Evolutionary conservation across 495 filamentous ascomycete genomes (phyloP).

Genomic region (Lophiostoma macrostomum): DNA sequence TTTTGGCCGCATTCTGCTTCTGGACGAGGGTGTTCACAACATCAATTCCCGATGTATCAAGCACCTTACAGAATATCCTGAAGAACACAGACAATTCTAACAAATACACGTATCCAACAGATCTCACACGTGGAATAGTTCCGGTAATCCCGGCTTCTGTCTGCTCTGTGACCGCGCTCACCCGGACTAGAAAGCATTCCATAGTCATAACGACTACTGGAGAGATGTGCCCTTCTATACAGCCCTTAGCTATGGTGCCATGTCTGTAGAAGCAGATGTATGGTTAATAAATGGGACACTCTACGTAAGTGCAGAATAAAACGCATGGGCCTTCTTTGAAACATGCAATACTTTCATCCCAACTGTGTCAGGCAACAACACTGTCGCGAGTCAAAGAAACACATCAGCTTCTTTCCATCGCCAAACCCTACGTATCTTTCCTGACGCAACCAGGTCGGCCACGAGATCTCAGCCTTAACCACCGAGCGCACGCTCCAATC

Average conservation of each 20-base stretch:
- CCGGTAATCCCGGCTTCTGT: conserved; percentile 26
- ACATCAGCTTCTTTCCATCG: too few species aligned
- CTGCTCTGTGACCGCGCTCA: neutral
- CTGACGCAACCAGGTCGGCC: conserved; percentile 36
- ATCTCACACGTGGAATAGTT: conserved; percentile 41
- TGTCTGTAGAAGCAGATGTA: conserved; percentile 42
- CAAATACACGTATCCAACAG: conserved; percentile 42
- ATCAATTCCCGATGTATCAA: conserved; percentile 20
- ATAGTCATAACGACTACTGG: conserved; percentile 47
- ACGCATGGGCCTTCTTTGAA: neutral
- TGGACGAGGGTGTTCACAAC: neutral
- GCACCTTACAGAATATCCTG: conserved; percentile 40
- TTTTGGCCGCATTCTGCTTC: too few species aligned
- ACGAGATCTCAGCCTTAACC: conserved; percentile 40
- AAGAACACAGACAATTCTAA: conserved; percentile 35
- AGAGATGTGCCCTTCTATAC: conserved; percentile 41
- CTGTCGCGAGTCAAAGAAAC: too few species aligned
- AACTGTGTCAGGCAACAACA: too few species aligned
- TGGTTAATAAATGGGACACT: conserved; percentile 43
- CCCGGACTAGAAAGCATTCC: conserved; percentile 38
- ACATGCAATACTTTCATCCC: neutral
- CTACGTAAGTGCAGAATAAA: conserved; percentile 31
- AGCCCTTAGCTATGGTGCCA: conserved; percentile 39
- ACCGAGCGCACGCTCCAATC: conserved; percentile 39
- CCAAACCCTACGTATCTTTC: neutral